Base-by-base conservation (phyloP, 202 grass and related monocot genomes). In the Bolboschoenoplectus hybrid region DNA sequence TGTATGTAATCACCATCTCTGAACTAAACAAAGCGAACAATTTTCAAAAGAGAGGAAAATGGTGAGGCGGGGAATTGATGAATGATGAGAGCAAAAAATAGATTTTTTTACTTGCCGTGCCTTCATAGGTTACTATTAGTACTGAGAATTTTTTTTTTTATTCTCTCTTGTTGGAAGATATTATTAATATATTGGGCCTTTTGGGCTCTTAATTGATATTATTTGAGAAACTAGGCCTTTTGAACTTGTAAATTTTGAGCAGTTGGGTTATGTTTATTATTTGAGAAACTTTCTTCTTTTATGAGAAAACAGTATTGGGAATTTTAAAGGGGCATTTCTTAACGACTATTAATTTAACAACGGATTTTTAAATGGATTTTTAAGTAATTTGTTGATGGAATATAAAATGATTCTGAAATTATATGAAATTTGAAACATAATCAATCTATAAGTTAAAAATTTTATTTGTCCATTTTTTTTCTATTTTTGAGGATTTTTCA, bases 1-100 rank as follows among this genome's bases (percentile, higher is more conserved):
- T n/a, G 80, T 74, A 89, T 53, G 89, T 26, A 46, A 88, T 73
- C 65, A 20, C 71, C 88, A 95, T 97, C 65, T 81, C 7, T 40
- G 11, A 35, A 60, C 34, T 5, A 52, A 38, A 78, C 82, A 9
- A 10, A 41, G 45, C 45, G 20, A 74, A 34, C 41, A 47, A 47
- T 8, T 72, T 47, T 10, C 13, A 16, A 68, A 68, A 0, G 35
- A 34, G 41, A 49, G 4, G 17, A 74, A 50, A 44, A 44, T 44
- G 19, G 40, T 46, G 44, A 46, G 55, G 55, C 55, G 55, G 17
- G 9, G 72, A 76, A 52, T 1, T 3, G 45, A 76, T 7, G 50
- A 65, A 66, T 46, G 10, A 63, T 66, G 39, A 67, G 61, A 3
- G 40, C 7, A 66, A 82, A n/a, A 58, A 50, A 66, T 65, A 16